These are phyloP conservation scores for Ophiostoma ulmi DNA, from an alignment of 2,329 filamentous ascomycete genomes.

Conservation along the genomic window DNA sequence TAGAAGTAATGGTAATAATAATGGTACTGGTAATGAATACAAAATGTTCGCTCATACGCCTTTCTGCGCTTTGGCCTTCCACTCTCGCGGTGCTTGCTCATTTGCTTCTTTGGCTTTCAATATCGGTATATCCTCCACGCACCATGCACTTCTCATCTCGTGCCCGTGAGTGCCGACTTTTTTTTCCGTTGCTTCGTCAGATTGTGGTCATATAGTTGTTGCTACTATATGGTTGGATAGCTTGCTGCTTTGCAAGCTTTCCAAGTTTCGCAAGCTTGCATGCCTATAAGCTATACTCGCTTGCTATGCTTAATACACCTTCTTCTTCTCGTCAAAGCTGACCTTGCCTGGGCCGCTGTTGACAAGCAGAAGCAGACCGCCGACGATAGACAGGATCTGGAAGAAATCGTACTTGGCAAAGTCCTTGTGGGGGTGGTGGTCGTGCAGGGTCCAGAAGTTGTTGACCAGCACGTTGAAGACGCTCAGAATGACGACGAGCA, in stretches of 20 bases:
- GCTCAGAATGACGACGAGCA: slow-evolving; percentile 90
- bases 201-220: not conserved
- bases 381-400: slow-evolving; percentile 98
- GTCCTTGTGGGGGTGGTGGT: slow-evolving; percentile 98
- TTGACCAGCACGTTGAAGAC: slow-evolving; percentile 96
- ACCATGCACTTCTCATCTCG: slow-evolving; percentile 3
- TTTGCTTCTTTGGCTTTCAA: not conserved
- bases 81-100: not conserved
- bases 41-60: slow-evolving; percentile 2
- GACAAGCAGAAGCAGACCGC: slow-evolving; percentile 89
- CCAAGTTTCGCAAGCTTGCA: not conserved
- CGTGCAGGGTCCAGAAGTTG: slow-evolving; percentile 99
- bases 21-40: slow-evolving; percentile 9
- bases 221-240: not conserved
- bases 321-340: slow-evolving; percentile 99
- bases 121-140: slow-evolving; percentile 6
- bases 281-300: not conserved
- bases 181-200: slow-evolving; percentile 11
- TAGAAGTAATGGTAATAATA: slow-evolving; percentile 4
- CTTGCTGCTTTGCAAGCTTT: no score
- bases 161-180: not conserved
- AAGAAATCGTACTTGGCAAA: slow-evolving; percentile 99
- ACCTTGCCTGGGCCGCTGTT: slow-evolving; percentile 98
- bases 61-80: not conserved
- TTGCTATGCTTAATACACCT: slow-evolving; percentile 69